A percentile compares a stretch with the other conserved stretches of the same genome.
phyloP scores from a whole-genome alignment of 176 grass and related monocot genomes.

The Carex kokanica region DNA sequence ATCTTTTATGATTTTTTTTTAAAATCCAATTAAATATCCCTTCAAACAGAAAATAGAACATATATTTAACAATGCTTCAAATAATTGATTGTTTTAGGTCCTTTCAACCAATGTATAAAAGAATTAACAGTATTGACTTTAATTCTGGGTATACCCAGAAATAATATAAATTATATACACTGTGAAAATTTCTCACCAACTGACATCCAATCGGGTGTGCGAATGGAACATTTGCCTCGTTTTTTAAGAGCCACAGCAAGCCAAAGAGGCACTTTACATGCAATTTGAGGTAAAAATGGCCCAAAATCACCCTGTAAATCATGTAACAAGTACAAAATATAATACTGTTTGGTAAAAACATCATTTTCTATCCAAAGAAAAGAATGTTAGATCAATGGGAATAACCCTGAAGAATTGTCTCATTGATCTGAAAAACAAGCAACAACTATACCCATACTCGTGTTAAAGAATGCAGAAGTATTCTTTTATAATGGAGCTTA shows the following conservation, averaged over 20 bases:
- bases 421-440: background rate
- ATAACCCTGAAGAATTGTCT: background rate
- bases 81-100: background rate
- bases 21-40: background rate
- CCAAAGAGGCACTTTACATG: conserved; percentile 79
- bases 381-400: background rate
- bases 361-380: background rate
- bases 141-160: background rate
- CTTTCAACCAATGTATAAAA: background rate
- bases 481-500: background rate
- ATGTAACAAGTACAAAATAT: background rate
- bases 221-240: conserved; percentile 61
- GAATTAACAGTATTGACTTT: background rate
- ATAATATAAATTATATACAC: background rate
- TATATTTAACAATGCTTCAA: background rate
- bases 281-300: conserved; percentile 69
- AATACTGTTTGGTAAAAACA: background rate
- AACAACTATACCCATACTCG: background rate
- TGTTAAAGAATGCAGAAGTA: background rate
- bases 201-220: conserved; percentile 70
- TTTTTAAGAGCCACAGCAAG: conserved; percentile 66
- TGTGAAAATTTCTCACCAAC: conserved; percentile 45
- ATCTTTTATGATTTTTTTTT: background rate
- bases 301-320: conserved; percentile 63
- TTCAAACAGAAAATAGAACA: background rate